These are phyloP conservation scores for Trichoderma pleuroti DNA, from an alignment of 2,329 filamentous ascomycete species.

Conservation along the genomic window DNA sequence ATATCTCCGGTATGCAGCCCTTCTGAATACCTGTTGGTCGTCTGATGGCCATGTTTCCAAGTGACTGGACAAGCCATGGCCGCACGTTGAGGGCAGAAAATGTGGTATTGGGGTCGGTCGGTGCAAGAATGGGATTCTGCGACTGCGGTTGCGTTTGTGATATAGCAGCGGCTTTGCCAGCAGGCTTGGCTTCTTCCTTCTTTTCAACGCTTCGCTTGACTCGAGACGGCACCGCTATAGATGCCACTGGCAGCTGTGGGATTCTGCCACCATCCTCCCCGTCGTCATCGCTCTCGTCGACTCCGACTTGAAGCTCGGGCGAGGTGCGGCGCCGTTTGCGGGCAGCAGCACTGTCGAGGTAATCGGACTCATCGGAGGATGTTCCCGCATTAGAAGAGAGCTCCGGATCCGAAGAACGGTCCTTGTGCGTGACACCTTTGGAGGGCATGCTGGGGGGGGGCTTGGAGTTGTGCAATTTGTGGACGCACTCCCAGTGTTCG, in stretches of 20 bases:
- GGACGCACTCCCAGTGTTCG: slow-evolving; percentile 1
- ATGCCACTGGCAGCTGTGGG: slow-evolving; percentile 36
- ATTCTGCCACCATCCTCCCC: slow-evolving; percentile 22
- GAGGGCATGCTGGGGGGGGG: slow-evolving; percentile 5
- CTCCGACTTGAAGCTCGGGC: slow-evolving; percentile 20
- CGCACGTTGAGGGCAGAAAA: slow-evolving; percentile 72
- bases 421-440: neutral
- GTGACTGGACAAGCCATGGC: slow-evolving; percentile 83
- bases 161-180: neutral
- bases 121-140: slow-evolving; percentile 44
- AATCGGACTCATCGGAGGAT: slow-evolving; percentile 45
- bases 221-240: slow-evolving; percentile 51
- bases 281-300: slow-evolving; percentile 27
- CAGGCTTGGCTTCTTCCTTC: slow-evolving; percentile 21
- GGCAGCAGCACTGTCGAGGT: slow-evolving; percentile 43
- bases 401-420: slow-evolving; percentile 10
- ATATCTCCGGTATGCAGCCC: slow-evolving; percentile 85
- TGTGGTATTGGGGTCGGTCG: slow-evolving; percentile 55
- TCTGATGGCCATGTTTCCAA: slow-evolving; percentile 74
- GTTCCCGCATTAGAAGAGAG: neutral
- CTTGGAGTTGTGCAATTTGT: neutral
- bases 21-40: slow-evolving; percentile 90
- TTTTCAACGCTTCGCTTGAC: slow-evolving; percentile 41
- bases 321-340: slow-evolving; percentile 46
- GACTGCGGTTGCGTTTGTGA: slow-evolving; percentile 24